Base-by-base conservation (phyloP, 768 basidiomycete genomes). In the Mycena vitilis region DNA sequence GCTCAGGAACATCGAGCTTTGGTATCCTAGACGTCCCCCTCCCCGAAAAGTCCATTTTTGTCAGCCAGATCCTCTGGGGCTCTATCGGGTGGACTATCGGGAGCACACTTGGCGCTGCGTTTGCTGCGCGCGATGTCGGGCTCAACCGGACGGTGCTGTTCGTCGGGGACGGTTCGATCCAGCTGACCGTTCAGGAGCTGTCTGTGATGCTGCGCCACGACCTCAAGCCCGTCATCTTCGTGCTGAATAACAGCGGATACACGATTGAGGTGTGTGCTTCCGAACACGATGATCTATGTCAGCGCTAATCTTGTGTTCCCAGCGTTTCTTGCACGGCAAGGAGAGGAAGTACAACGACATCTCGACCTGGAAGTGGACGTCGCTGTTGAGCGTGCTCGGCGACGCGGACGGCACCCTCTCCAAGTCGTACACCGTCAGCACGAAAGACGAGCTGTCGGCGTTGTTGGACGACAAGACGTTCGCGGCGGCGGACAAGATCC, bases 81-180 rank as follows among this genome's bases (percentile, higher is more conserved):
- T 91, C 91, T 66, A 98, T 98, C 71, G 96, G 96, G 0, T 98
- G 92, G 91, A 89, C 91, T 20, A 88, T 92, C 47, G 94, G 94
- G 82, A 87, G 87, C 52, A 85, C 87, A 20, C 85, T 96, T 0
- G 95, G 95, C 38, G 91, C 91, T 8, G 92, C 94, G 4, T 81
- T 96, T 38, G 96, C 93, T 3, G 95, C 91, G 2, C 81, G 84
- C 47, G 93, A 96, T 55, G 73, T 81, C 12, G 80, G 82, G 6
- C 80, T 88, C 48, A 84, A 88, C 5, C 83, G 96, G 47, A 90
- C 91, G 1, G 90, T 98, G 49, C 80, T 96, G 49, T 96, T 97
- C 78, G 84, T 94, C 5, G 95, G 96, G 8, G 94, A 95, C 73
- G 94, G 95, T 16, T 91, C 90, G 76, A 77, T 94, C 88, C 93